Evolutionary conservation across 345 rosid genomes (phyloP).

Genomic region (Citrus inodora): DNA sequence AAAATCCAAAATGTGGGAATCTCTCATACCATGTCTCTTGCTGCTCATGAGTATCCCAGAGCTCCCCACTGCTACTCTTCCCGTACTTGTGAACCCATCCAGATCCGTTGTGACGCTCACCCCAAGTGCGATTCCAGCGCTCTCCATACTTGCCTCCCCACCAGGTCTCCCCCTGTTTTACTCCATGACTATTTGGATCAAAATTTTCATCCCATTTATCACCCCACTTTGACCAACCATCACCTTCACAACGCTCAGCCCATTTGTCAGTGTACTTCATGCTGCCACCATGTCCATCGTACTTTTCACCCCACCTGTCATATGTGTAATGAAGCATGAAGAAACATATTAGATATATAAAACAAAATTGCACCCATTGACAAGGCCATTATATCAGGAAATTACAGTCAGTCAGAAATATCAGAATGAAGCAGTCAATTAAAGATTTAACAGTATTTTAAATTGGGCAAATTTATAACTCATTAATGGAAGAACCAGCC

Average conservation of each 20-base stretch:
- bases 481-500: background rate
- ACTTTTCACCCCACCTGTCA: slow-evolving; percentile 90
- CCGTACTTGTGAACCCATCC: slow-evolving; percentile 99
- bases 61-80: slow-evolving; percentile 93
- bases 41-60: slow-evolving; percentile 75
- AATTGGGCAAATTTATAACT: background rate
- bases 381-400: background rate
- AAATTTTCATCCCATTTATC: slow-evolving; percentile 99
- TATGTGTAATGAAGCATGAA: background rate
- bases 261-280: slow-evolving; percentile 90
- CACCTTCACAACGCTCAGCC: slow-evolving; percentile 86
- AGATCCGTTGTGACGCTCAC: slow-evolving; percentile 79
- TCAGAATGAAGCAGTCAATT: background rate
- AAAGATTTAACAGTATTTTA: background rate
- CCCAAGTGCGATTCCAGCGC: slow-evolving; percentile 94
- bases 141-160: slow-evolving; percentile 88
- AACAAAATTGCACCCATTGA: background rate
- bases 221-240: slow-evolving; percentile 94
- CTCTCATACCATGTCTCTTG: slow-evolving; percentile 96
- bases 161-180: slow-evolving; percentile 97
- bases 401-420: background rate
- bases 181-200: slow-evolving; percentile 64
- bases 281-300: slow-evolving; percentile 89
- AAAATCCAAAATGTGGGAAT: slow-evolving; percentile 89
- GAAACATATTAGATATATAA: background rate